These are phyloP conservation scores for Eimeria brunetti DNA, from an alignment of 169 alveolate genomes.

Conservation along the genomic window DNA sequence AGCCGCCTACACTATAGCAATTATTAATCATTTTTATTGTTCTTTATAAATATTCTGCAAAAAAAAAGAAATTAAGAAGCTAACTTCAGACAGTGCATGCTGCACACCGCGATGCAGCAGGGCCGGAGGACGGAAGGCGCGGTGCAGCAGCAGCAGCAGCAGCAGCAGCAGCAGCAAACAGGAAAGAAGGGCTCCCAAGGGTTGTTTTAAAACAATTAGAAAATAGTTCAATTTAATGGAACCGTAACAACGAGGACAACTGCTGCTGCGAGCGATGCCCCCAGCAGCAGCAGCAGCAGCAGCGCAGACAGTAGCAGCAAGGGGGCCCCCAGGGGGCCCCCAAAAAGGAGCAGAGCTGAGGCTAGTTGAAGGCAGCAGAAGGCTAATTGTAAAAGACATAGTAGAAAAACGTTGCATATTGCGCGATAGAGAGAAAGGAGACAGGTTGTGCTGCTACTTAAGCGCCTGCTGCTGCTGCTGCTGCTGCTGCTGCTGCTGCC, in stretches of 20 bases:
- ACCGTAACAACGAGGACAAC: not conserved
- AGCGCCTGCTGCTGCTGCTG: conserved; percentile 16
- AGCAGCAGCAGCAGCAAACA: not conserved
- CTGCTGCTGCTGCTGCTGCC: conserved; percentile 52
- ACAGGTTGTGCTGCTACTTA: conserved; percentile 16
- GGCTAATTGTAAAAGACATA: not conserved
- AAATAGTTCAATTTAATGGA: not conserved
- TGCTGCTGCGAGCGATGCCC: conserved; percentile 31
- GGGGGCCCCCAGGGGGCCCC: conserved; percentile 60
- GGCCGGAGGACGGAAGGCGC: not conserved
- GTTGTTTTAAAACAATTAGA: not conserved
- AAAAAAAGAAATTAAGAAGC: too few relatives aligned
- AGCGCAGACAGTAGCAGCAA: conserved; percentile 30
- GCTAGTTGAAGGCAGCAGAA: not conserved
- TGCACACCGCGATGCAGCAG: not conserved
- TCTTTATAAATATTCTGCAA: too few relatives aligned
- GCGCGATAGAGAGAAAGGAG: conserved; percentile 20
- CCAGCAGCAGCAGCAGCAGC: not conserved
- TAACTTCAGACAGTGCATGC: too few relatives aligned
- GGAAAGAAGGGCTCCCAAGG: not conserved
- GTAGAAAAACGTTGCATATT: too few relatives aligned
- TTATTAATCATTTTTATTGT: too few relatives aligned
- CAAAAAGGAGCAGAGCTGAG: not conserved
- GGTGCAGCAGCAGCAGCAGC: not conserved
- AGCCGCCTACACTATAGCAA: too few relatives aligned